phyloP scores from a whole-genome alignment of 2,329 filamentous ascomycete genomes.

The Fusarium tanahbumbuense region DNA sequence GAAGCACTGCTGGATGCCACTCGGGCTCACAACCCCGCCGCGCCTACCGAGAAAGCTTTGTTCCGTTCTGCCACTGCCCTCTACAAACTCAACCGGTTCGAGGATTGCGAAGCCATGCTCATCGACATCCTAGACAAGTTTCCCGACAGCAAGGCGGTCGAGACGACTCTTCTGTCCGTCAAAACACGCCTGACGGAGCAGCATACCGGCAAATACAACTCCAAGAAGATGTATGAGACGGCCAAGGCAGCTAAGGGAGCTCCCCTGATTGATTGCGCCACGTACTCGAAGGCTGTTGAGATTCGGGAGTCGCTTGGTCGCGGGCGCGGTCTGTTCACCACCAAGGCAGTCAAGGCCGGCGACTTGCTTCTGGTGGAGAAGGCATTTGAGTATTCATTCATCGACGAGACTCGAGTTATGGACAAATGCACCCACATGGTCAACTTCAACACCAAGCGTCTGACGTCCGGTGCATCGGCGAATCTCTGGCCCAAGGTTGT shows the following conservation, averaged over 20 bases:
- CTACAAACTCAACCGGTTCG: neutral
- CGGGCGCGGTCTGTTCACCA: conserved; percentile 65
- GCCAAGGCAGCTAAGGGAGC: conserved; percentile 47
- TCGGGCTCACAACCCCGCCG: neutral
- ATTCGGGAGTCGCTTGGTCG: conserved; percentile 54
- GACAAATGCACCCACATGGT: conserved; percentile 44
- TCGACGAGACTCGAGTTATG: conserved; percentile 33
- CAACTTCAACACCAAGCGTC: conserved; percentile 50
- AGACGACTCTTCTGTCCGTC: conserved; percentile 47
- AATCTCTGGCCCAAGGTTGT: conserved; percentile 55
- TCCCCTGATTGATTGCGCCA: conserved; percentile 61
- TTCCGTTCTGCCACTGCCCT: neutral
- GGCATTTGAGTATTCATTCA: conserved; percentile 59
- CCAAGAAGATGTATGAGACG: conserved; percentile 52
- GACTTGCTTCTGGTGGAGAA: conserved; percentile 68
- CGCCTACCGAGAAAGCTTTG: neutral
- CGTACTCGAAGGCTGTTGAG: conserved; percentile 56
- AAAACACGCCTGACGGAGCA: conserved; percentile 53
- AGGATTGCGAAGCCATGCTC: conserved; percentile 23
- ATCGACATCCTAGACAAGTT: conserved; percentile 47
- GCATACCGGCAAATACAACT: conserved; percentile 55
- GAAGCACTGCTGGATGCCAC: neutral
- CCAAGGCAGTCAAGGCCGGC: conserved; percentile 58
- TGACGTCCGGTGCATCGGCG: conserved; percentile 53
- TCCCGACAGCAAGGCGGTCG: conserved; percentile 51